phyloP scores from a whole-genome alignment of 2,329 filamentous ascomycete genomes.

The Sclerotinia subarctica region DNA sequence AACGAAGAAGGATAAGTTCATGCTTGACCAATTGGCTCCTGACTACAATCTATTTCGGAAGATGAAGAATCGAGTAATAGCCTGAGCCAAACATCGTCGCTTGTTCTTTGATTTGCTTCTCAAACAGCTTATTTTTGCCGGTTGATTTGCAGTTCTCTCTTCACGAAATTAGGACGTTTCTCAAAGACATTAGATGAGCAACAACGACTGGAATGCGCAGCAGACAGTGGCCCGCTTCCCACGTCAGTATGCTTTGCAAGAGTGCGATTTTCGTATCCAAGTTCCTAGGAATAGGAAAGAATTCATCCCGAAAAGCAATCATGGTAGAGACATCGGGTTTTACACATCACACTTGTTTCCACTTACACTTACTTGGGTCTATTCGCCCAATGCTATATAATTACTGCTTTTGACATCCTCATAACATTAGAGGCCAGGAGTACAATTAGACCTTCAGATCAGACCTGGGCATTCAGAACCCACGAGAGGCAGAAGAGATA shows the following conservation, averaged over 20 bases:
- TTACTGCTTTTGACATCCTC: not conserved
- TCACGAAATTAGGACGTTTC: no score
- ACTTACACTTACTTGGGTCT: not conserved
- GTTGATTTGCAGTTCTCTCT: no score
- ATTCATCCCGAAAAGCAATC: not conserved
- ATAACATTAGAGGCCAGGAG: not conserved
- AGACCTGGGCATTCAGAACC: not conserved
- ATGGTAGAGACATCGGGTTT: not conserved
- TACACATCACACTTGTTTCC: not conserved
- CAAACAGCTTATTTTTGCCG: not conserved
- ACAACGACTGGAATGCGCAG: not conserved
- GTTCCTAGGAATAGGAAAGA: not conserved
- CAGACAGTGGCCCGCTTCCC: not conserved
- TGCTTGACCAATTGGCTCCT: not conserved
- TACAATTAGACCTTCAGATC: not conserved
- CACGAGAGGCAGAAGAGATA: not conserved
- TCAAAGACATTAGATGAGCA: not conserved
- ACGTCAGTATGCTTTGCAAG: not conserved
- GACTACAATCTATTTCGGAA: not conserved
- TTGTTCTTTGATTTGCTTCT: not conserved
- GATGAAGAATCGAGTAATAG: not conserved
- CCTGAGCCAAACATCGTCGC: not conserved
- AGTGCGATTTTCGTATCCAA: not conserved
- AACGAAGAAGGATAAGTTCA: not conserved
- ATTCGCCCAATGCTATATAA: no score